phyloP scores from a whole-genome alignment of 345 rosid genomes.

The Linum trigynum region DNA sequence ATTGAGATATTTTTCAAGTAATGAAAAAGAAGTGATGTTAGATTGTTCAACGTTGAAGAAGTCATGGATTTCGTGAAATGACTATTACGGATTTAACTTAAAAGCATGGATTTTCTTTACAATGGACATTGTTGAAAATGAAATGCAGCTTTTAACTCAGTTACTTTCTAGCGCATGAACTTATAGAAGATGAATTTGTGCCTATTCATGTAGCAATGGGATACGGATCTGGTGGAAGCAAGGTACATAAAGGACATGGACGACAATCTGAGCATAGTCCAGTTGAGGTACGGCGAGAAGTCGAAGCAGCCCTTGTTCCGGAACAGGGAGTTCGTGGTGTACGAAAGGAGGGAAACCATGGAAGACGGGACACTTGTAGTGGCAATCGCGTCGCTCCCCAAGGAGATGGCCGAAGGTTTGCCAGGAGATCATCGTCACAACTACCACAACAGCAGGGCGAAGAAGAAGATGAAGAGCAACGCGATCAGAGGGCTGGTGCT shows the following conservation, averaged over 20 bases:
- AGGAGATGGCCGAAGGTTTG: conserved; percentile 70
- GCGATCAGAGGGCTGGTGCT: conserved; percentile 53
- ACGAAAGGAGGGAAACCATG: conserved; percentile 72
- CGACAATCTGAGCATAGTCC: conserved; percentile 62
- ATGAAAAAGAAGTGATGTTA: too few species aligned
- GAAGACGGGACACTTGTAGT: conserved; percentile 80
- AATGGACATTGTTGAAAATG: too few species aligned
- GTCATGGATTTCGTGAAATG: too few species aligned
- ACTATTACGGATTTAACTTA: too few species aligned
- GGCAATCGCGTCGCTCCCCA: conserved; percentile 71
- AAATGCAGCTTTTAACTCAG: too few species aligned
- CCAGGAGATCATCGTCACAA: conserved; percentile 35
- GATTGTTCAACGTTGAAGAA: too few species aligned
- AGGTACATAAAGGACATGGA: conserved; percentile 54
- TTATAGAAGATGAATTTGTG: too few species aligned
- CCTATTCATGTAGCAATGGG: conserved; percentile 61
- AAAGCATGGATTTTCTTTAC: too few species aligned
- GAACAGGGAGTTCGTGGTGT: conserved; percentile 74
- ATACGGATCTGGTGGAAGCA: conserved; percentile 64
- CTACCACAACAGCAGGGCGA: not conserved
- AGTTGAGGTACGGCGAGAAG: conserved; percentile 56
- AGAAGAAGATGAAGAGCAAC: conserved; percentile 34
- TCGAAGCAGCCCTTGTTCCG: conserved; percentile 63
- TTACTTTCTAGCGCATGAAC: too few species aligned
- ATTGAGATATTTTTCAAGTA: too few species aligned